These are phyloP conservation scores for Multifurca ochricompacta DNA, from an alignment of 768 basidiomycete species.

Conservation along the genomic window DNA sequence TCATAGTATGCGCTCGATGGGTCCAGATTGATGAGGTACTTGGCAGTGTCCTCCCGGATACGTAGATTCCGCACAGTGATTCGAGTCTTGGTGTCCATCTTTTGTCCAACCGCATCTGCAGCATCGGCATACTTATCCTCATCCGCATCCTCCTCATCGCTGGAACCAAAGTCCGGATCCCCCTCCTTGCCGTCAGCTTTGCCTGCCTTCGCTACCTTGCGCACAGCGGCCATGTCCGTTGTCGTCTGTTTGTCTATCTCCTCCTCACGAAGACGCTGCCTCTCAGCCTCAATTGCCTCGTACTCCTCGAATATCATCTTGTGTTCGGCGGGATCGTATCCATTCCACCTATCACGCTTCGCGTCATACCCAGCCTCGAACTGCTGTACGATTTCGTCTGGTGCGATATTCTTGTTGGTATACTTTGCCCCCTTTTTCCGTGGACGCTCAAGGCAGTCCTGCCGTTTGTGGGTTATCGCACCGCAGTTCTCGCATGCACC, in stretches of 20 bases:
- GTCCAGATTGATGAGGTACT: constrained; percentile 96
- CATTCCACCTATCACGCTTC: constrained; percentile 98
- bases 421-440: constrained; percentile 93
- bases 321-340: constrained; percentile 88
- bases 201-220: constrained; percentile 91
- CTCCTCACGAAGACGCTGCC: constrained; percentile 88
- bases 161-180: constrained; percentile 93
- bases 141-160: constrained; percentile 92
- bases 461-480: constrained; percentile 84
- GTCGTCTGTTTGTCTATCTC: constrained; percentile 97
- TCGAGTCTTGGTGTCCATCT: constrained; percentile 94
- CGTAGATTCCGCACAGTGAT: constrained; percentile 97
- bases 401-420: constrained; percentile 81
- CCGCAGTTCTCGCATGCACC: constrained; percentile 99
- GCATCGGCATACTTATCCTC: constrained; percentile 98
- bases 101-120: constrained; percentile 96
- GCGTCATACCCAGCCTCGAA: constrained; percentile 76
- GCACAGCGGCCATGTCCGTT: constrained; percentile 81
- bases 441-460: constrained; percentile 94
- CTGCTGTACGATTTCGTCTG: constrained; percentile 87
- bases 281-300: constrained; percentile 81
- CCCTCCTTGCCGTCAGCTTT: constrained; percentile 60
- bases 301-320: constrained; percentile 89
- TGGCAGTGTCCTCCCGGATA: constrained; percentile 98
- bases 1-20: constrained; percentile 96